Percentiles rank a stretch among this genome's conserved stretches.
These are phyloP conservation scores for Gastrolobium villosum DNA, from an alignment of 306 rosid species.

Conservation along the genomic window DNA sequence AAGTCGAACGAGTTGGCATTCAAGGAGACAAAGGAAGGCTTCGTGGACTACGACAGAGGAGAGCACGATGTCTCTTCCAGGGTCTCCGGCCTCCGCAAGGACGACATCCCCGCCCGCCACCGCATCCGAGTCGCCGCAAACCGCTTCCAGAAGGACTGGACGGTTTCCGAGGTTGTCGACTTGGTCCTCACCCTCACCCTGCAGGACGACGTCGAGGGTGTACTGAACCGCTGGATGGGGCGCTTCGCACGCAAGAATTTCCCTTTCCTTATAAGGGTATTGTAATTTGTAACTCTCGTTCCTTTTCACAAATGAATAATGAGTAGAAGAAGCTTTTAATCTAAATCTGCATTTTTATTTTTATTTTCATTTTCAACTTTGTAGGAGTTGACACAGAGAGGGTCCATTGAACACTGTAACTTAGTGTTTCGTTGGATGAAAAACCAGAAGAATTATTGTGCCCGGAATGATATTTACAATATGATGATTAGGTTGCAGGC, in stretches of 20 bases:
- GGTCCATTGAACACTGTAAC: constrained; percentile 79
- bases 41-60: constrained; percentile 87
- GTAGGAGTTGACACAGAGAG: constrained; percentile 81
- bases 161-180: constrained; percentile 78
- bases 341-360: neutral
- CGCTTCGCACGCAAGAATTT: constrained; percentile 91
- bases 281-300: neutral
- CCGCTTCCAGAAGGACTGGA: constrained; percentile 89
- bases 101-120: constrained; percentile 67
- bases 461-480: constrained; percentile 89
- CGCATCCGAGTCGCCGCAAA: constrained; percentile 73
- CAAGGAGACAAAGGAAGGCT: constrained; percentile 74
- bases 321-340: neutral
- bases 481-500: constrained; percentile 90
- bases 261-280: constrained; percentile 80
- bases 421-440: constrained; percentile 88
- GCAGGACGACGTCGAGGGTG: constrained; percentile 70
- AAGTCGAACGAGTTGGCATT: constrained; percentile 56
- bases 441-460: constrained; percentile 76
- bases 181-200: constrained; percentile 59
- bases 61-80: constrained; percentile 63
- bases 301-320: neutral
- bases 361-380: constrained; percentile 32
- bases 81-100: constrained; percentile 69
- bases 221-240: constrained; percentile 87